These are phyloP conservation scores for Daldinia vernicosa DNA, from an alignment of 495 filamentous ascomycete species.

Conservation along the genomic window DNA sequence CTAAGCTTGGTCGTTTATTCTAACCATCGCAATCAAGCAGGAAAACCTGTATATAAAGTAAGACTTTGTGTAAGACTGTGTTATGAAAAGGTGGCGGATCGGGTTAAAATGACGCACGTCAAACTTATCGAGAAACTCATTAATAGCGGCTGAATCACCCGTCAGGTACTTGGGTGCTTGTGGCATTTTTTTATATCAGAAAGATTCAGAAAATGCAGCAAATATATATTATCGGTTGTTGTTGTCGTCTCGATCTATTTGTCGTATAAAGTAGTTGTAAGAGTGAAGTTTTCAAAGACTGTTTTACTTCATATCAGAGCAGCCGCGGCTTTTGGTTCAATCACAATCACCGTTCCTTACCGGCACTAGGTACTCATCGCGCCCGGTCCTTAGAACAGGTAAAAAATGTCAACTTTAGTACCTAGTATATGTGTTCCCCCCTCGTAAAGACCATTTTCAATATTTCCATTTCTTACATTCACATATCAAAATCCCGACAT, in stretches of 20 bases:
- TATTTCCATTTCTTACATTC: not conserved
- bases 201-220: not conserved
- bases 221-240: not conserved
- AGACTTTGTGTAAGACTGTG: constrained; percentile 10
- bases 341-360: constrained; percentile 21
- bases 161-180: constrained; percentile 75
- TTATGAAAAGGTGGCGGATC: constrained; percentile 10
- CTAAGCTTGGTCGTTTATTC: constrained; percentile 22
- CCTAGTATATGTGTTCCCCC: not conserved
- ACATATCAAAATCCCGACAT: not conserved
- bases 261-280: constrained; percentile 7
- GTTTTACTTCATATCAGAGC: not conserved
- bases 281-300: constrained; percentile 2
- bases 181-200: constrained; percentile 19
- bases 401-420: not conserved
- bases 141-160: constrained; percentile 76
- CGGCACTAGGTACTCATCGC: constrained; percentile 12
- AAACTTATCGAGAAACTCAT: constrained; percentile 85
- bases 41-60: constrained; percentile 70
- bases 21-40: constrained; percentile 97
- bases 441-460: not conserved
- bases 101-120: constrained; percentile 71
- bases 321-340: constrained; percentile 12
- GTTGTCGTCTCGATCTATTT: constrained; percentile 3
- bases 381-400: not conserved